These are phyloP conservation scores for Strobilomyces echinocephalus DNA, from an alignment of 768 basidiomycete species.

Conservation along the genomic window DNA sequence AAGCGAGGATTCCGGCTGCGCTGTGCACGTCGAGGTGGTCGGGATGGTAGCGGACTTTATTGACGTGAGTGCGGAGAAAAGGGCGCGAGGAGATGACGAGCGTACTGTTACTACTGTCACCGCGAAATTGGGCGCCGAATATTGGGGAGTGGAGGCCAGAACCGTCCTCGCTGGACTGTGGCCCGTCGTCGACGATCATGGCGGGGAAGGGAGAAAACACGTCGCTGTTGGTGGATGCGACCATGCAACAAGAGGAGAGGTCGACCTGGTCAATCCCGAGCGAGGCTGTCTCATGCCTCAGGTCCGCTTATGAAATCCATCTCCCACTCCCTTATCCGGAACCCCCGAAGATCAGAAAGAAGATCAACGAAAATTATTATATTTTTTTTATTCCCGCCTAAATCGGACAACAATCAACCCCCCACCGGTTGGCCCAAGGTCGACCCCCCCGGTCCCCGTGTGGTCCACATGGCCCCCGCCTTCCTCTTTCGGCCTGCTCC, in stretches of 20 bases:
- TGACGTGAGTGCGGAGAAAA: conserved; percentile 39
- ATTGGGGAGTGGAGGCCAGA: conserved; percentile 73
- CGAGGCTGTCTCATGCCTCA: conserved; percentile 44
- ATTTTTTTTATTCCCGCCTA: conserved; percentile 18
- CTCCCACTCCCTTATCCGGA: conserved; percentile 25
- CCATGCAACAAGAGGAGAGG: conserved; percentile 41
- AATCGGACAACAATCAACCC: conserved; percentile 22
- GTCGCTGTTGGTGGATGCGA: conserved; percentile 50
- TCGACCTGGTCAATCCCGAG: conserved; percentile 33
- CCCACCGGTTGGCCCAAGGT: conserved; percentile 15
- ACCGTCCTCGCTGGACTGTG: conserved; percentile 70
- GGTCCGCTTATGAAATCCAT: conserved; percentile 36
- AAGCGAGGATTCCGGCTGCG: conserved; percentile 44
- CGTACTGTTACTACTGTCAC: conserved; percentile 40
- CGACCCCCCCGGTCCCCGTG: conserved; percentile 28
- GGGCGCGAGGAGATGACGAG: conserved; percentile 44
- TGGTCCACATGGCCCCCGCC: conserved; percentile 16
- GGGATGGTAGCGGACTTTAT: conserved; percentile 68
- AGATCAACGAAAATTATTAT: conserved; percentile 19
- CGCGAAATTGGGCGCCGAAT: conserved; percentile 47
- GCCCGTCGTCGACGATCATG: conserved; percentile 57
- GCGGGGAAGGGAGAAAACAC: conserved; percentile 54
- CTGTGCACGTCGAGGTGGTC: conserved; percentile 43
- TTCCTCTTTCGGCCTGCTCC: conserved; percentile 1
- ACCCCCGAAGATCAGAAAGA: conserved; percentile 32